A percentile compares a stretch with the other conserved stretches of the same genome.
phyloP scores from a whole-genome alignment of 495 filamentous ascomycete species.

The Trichoderma gamsii region DNA sequence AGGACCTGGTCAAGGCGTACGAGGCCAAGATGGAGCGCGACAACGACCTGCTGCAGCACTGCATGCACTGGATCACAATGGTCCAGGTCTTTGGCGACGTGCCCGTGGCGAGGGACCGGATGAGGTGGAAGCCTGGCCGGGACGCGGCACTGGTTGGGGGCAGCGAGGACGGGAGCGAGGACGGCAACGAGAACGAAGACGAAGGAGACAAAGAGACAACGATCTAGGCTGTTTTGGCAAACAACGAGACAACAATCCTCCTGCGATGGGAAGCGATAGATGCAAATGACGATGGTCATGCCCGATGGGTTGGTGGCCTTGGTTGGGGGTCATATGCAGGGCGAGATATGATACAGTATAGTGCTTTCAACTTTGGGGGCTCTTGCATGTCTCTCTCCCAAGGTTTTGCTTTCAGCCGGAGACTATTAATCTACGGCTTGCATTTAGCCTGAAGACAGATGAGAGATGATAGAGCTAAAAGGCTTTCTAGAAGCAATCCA shows the following conservation, averaged over 20 bases:
- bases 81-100: neutral
- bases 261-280: too few relatives aligned
- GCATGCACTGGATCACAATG: conserved; percentile 12
- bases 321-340: too few relatives aligned
- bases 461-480: neutral
- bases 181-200: neutral
- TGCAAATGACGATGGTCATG: too few relatives aligned
- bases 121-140: neutral
- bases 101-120: conserved; percentile 4
- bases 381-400: too few relatives aligned
- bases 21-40: neutral
- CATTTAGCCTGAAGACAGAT: neutral
- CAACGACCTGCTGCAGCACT: neutral
- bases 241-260: too few relatives aligned
- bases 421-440: neutral
- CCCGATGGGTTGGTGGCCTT: too few relatives aligned
- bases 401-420: too few relatives aligned
- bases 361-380: too few relatives aligned
- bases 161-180: neutral
- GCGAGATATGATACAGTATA: too few relatives aligned
- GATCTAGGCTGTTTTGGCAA: neutral
- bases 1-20: conserved; percentile 2
- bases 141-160: neutral
- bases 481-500: neutral
- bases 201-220: neutral